Conservation (phyloP, 2,329 filamentous ascomycete species). For the Ilyonectria sp. region DNA sequence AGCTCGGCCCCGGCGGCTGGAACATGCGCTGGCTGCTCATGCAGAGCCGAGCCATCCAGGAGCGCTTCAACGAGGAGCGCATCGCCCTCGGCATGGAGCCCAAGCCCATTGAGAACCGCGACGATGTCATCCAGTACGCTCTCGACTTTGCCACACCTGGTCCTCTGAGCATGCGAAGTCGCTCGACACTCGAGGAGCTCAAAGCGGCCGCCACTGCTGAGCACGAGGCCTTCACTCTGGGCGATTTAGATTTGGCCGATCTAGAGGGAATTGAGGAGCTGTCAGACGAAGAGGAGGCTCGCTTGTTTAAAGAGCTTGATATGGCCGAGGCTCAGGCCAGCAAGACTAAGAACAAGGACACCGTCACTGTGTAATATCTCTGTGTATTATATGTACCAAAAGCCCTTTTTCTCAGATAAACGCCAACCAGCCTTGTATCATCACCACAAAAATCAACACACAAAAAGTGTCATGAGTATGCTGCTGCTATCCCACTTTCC, state of each 20-base stretch:
- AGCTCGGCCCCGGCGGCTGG: slow-evolving; percentile 93
- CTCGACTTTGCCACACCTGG: slow-evolving; percentile 61
- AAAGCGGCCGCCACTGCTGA: slow-evolving; percentile 53
- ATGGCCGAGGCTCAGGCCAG: slow-evolving; percentile 37
- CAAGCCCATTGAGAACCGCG: slow-evolving; percentile 54
- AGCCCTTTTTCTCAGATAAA: slow-evolving; percentile 40
- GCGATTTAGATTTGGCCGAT: slow-evolving; percentile 56
- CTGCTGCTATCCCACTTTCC: slow-evolving; percentile 31
- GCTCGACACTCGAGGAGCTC: slow-evolving; percentile 57
- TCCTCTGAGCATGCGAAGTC: slow-evolving; percentile 54
- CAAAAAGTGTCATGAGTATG: slow-evolving; percentile 34
- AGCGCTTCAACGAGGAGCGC: slow-evolving; percentile 77
- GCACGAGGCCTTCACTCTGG: slow-evolving; percentile 63
- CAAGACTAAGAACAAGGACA: slow-evolving; percentile 26
- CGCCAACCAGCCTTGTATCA: slow-evolving; percentile 45
- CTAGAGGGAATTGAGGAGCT: slow-evolving; percentile 58
- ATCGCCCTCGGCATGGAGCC: slow-evolving; percentile 72
- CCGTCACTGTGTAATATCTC: slow-evolving; percentile 44
- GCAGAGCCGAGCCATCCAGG: slow-evolving; percentile 79
- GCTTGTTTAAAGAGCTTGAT: slow-evolving; percentile 53
- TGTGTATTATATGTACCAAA: slow-evolving; percentile 50
- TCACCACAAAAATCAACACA: slow-evolving; percentile 38
- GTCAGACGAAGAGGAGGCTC: slow-evolving; percentile 56
- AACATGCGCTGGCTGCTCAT: slow-evolving; percentile 90
- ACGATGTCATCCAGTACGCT: slow-evolving; percentile 58